A percentile compares a stretch with the other conserved stretches of the same genome.
Evolutionary conservation across 768 basidiomycete genomes (phyloP).

Genomic region (Gelatoporia subvermispora): DNA sequence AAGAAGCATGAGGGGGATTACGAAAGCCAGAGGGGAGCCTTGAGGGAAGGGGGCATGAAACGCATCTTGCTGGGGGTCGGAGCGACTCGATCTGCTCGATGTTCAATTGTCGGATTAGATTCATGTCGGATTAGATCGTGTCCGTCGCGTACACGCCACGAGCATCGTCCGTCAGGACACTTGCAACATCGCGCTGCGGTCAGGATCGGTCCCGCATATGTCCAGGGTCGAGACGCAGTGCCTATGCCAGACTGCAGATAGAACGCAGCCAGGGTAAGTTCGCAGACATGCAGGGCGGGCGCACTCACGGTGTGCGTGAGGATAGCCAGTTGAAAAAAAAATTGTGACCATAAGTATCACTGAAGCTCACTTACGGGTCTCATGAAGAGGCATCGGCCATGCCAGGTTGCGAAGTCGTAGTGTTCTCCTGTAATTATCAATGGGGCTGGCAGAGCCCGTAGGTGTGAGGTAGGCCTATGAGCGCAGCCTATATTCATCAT

Average conservation of each 20-base stretch:
- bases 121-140: constrained; percentile 45
- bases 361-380: too few species aligned
- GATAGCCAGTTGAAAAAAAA: too few species aligned
- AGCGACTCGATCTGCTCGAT: constrained; percentile 39
- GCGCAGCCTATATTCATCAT: too few species aligned
- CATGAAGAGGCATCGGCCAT: too few species aligned
- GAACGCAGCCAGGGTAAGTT: neutral
- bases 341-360: too few species aligned
- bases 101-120: constrained; percentile 50
- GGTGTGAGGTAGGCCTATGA: too few species aligned
- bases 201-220: too few species aligned
- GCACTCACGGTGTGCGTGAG: neutral
- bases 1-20: constrained; percentile 15
- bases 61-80: constrained; percentile 35
- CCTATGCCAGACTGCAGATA: constrained; percentile 9
- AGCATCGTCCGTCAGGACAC: constrained; percentile 41
- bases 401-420: too few species aligned
- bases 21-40: constrained; percentile 43
- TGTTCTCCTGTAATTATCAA: too few species aligned
- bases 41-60: constrained; percentile 45
- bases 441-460: too few species aligned
- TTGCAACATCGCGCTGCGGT: constrained; percentile 19
- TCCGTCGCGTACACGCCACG: constrained; percentile 34
- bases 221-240: neutral
- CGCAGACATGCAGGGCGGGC: neutral